phyloP scores from a whole-genome alignment of 2,329 filamentous ascomycete species.

The Hymenoscyphus fructigenus region DNA sequence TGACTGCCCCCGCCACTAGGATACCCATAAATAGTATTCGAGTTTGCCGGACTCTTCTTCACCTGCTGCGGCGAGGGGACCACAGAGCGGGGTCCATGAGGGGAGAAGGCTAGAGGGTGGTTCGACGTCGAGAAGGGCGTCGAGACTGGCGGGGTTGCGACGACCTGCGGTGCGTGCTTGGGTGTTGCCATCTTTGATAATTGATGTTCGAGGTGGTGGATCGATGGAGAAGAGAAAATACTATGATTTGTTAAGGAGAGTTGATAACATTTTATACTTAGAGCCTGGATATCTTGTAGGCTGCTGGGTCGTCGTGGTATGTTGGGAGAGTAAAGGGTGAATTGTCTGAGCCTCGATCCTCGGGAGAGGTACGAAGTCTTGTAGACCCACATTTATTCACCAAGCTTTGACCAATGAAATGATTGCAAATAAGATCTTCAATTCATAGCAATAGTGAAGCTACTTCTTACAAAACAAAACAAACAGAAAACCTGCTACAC shows the following conservation, averaged over 20 bases:
- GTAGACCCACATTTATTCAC: neutral
- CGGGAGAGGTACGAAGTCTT: neutral
- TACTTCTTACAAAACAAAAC: neutral
- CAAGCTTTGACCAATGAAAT: neutral
- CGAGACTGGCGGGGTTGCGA: conserved; percentile 63
- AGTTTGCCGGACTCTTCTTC: conserved; percentile 55
- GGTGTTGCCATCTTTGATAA: conserved; percentile 38
- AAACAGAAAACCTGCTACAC: neutral
- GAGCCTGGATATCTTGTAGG: neutral
- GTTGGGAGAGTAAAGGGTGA: neutral
- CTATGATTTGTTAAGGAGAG: neutral
- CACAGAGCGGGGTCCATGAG: conserved; percentile 46
- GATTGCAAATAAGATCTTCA: neutral
- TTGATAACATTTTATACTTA: neutral
- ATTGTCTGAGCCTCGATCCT: neutral
- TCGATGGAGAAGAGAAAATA: neutral
- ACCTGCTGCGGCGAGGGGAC: conserved; percentile 62
- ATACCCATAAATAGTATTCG: conserved; percentile 44
- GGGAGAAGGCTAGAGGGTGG: conserved; percentile 58
- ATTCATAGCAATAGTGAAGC: neutral
- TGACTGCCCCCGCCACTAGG: conserved; percentile 36
- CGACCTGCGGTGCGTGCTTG: conserved; percentile 29
- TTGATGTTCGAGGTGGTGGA: neutral
- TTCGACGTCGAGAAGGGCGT: conserved; percentile 58
- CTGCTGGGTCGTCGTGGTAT: neutral